Percentiles rank a stretch among this genome's conserved stretches.
These are phyloP conservation scores for Hibiscus trionum DNA, from an alignment of 345 rosid genomes.

Conservation along the genomic window DNA sequence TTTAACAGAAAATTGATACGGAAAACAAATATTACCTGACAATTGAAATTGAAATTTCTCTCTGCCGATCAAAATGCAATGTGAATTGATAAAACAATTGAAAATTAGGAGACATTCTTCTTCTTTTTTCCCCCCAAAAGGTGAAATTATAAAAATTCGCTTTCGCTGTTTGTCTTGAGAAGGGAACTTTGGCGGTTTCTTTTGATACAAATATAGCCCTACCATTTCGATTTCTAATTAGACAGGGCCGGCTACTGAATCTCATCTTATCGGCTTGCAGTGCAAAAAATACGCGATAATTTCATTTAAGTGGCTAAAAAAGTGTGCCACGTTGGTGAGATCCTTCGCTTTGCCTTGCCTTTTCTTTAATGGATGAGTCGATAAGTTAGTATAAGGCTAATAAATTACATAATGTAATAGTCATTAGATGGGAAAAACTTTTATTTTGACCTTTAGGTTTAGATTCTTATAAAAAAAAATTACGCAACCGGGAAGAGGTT, in stretches of 20 bases:
- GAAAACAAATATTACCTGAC: constrained; percentile 19
- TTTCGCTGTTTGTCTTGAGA: constrained; percentile 10
- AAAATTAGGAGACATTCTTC: constrained; percentile 4
- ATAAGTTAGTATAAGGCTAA: no score
- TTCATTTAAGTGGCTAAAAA: neutral
- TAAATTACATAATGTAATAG: no score
- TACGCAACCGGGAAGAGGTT: no score
- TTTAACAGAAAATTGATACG: neutral
- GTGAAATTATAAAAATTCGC: neutral
- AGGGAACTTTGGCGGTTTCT: constrained; percentile 35
- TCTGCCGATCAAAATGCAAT: constrained; percentile 9
- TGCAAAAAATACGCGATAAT: constrained; percentile 14
- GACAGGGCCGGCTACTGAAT: neutral
- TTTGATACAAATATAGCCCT: constrained; percentile 19
- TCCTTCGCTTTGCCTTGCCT: constrained; percentile 6
- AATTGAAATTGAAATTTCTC: neutral
- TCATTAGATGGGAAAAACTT: no score
- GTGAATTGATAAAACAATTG: neutral
- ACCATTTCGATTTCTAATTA: neutral
- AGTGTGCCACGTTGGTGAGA: no score
- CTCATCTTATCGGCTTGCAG: neutral
- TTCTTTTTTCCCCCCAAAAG: neutral
- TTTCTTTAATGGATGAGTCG: no score
- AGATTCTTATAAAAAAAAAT: no score
- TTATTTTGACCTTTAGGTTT: no score